Percentiles rank a stretch among this genome's conserved stretches.
Conservation (phyloP, 495 filamentous ascomycete species). For the Xylaria castorea region DNA sequence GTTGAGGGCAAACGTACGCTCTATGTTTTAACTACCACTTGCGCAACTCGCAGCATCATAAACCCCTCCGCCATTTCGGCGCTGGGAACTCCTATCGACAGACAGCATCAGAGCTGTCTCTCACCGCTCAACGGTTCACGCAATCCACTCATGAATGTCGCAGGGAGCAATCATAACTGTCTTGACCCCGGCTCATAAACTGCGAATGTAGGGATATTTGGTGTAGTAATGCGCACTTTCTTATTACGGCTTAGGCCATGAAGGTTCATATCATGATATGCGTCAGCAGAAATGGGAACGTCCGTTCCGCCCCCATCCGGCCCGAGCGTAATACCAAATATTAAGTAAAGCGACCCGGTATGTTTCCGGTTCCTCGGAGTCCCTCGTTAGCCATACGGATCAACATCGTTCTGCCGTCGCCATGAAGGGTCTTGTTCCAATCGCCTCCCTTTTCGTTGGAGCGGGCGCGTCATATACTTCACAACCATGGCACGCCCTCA, state of each 20-base stretch:
- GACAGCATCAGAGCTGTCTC: background rate
- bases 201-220: constrained; percentile 6
- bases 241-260: constrained; percentile 14
- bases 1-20: background rate
- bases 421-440: constrained; percentile 18
- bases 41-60: background rate
- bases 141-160: background rate
- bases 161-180: background rate
- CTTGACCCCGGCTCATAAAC: background rate
- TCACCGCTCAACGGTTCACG: background rate
- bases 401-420: background rate
- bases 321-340: background rate
- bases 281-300: constrained; percentile 8
- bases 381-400: background rate
- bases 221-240: constrained; percentile 21
- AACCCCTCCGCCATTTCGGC: background rate
- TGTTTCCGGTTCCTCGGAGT: background rate
- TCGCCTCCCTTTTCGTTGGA: constrained; percentile 12
- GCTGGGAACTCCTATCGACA: background rate
- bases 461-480: background rate
- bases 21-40: background rate
- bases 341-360: background rate
- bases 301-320: background rate
- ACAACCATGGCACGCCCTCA: constrained; percentile 31
- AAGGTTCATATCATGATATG: background rate